Evolutionary conservation across 1,139 yeast genomes (phyloP).

Genomic region (Sugiyamaella novakii): DNA sequence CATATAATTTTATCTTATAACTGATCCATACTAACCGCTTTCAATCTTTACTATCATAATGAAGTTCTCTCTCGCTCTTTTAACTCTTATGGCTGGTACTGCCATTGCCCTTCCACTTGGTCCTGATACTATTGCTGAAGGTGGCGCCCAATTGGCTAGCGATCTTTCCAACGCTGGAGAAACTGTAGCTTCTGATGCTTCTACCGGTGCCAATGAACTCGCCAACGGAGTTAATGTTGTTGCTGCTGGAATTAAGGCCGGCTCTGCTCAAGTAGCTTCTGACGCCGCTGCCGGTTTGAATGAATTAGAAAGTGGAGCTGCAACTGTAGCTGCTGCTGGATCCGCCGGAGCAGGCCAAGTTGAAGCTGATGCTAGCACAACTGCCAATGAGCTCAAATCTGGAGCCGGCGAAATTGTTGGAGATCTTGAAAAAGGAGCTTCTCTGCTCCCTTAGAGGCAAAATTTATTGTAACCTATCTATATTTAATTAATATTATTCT

Average conservation of each 20-base stretch:
- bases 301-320: conserved; percentile 16
- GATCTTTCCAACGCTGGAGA: conserved; percentile 13
- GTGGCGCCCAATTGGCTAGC: conserved; percentile 16
- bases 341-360: conserved; percentile 13
- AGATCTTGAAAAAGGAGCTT: conserved; percentile 15
- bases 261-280: conserved; percentile 18
- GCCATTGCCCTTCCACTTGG: conserved; percentile 19
- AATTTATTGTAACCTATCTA: not conserved
- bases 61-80: conserved; percentile 16
- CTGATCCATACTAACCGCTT: not conserved
- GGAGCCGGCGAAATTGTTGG: conserved; percentile 9
- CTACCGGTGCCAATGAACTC: conserved; percentile 19
- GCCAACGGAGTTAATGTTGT: conserved; percentile 16
- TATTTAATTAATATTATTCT: no score
- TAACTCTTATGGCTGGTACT: conserved; percentile 18
- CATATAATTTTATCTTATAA: not conserved
- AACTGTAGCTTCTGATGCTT: conserved; percentile 17
- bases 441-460: not conserved
- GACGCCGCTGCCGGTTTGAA: conserved; percentile 17
- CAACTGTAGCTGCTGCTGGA: conserved; percentile 16
- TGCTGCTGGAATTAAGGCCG: conserved; percentile 15
- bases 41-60: not conserved
- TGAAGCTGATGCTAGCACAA: conserved; percentile 1
- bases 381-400: conserved; percentile 1
- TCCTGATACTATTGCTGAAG: conserved; percentile 17